These are phyloP conservation scores for Komagataella phaffii DNA, from an alignment of 805 yeast species.

Conservation along the genomic window DNA sequence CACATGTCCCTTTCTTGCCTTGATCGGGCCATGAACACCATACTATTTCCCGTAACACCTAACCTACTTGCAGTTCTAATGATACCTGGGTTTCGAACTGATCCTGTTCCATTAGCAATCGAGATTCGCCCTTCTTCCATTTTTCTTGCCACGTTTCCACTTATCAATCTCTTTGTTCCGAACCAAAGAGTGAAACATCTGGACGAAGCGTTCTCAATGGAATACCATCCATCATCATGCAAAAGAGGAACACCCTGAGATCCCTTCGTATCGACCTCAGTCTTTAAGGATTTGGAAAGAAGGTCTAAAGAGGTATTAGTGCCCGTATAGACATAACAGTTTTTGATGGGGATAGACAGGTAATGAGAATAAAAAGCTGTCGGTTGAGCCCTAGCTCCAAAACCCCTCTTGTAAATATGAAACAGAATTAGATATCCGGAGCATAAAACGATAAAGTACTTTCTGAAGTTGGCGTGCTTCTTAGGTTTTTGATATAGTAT, in stretches of 20 bases:
- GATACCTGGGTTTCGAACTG: constrained; percentile 14
- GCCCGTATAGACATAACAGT: constrained; percentile 72
- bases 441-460: constrained; percentile 47
- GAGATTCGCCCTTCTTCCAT: constrained; percentile 2
- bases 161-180: constrained; percentile 43
- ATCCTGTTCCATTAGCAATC: constrained; percentile 4
- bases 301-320: constrained; percentile 43
- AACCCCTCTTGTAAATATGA: constrained; percentile 27
- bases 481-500: constrained; percentile 53
- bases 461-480: constrained; percentile 54
- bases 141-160: constrained; percentile 7
- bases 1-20: constrained; percentile 75
- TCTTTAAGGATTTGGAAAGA: constrained; percentile 23
- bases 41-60: constrained; percentile 53
- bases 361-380: constrained; percentile 36
- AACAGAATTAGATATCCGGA: constrained; percentile 60
- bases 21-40: constrained; percentile 72
- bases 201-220: constrained; percentile 62
- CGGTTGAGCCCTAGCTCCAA: constrained; percentile 17
- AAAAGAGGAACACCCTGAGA: constrained; percentile 52
- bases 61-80: constrained; percentile 34
- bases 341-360: constrained; percentile 45
- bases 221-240: constrained; percentile 74
- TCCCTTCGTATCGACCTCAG: constrained; percentile 38
- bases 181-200: constrained; percentile 81